Conservation (phyloP, 1,139 yeast species). For the Trichomonascaceae sp. region DNA sequence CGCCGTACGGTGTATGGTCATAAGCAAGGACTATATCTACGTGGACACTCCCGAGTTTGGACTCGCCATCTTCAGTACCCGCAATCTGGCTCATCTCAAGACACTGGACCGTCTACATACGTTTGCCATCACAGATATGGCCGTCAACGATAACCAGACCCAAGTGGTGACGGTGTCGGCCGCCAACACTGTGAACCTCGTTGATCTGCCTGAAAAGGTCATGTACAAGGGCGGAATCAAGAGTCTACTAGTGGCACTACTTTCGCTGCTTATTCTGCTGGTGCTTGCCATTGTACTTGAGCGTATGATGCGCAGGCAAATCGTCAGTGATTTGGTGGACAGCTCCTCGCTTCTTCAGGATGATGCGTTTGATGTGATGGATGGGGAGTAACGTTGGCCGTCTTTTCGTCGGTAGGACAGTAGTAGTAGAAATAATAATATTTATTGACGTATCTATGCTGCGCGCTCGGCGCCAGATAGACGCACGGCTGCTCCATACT, state of each 20-base stretch:
- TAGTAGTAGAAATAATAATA: not conserved
- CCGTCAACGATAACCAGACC: not conserved
- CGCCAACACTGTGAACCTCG: not conserved
- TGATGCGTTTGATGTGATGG: not conserved
- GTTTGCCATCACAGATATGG: not conserved
- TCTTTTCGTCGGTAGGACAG: too few relatives aligned
- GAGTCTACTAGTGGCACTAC: not conserved
- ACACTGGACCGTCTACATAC: not conserved
- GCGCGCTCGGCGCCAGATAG: constrained; percentile 70
- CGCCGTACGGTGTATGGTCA: not conserved
- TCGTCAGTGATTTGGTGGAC: not conserved
- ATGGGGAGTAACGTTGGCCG: too few relatives aligned
- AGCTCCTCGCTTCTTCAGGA: too few relatives aligned
- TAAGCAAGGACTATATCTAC: not conserved
- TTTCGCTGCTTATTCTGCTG: not conserved
- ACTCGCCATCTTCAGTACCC: not conserved
- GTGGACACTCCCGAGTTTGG: not conserved
- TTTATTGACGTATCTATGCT: not conserved
- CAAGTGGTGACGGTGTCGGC: not conserved
- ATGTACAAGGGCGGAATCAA: not conserved
- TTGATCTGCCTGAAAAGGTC: not conserved
- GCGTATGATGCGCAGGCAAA: not conserved
- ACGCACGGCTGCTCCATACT: constrained; percentile 94
- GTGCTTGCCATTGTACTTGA: not conserved
- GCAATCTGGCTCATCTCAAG: not conserved